Evolutionary conservation across 306 rosid genomes (phyloP), one percentile per base, ranked within the genome.

Genomic region (Glycine latifolia): DNA sequence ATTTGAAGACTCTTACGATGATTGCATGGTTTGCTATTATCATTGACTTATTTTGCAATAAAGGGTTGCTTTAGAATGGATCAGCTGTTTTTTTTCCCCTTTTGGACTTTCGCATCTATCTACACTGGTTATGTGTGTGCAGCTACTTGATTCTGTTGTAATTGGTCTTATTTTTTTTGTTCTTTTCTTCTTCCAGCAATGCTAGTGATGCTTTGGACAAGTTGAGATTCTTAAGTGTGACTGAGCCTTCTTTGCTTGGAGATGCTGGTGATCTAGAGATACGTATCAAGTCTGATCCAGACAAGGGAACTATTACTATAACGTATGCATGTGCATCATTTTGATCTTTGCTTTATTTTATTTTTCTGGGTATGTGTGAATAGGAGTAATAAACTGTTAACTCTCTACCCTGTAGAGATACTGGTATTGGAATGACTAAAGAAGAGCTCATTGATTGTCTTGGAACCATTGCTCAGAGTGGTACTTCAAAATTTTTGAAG

Each of bases 391-490:
- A 44, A 84, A 65, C 55, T 56, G 53, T 50, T 10, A 46, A 7
- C 14, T 70, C 15, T 54, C 81, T 55, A 75, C 13, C 60, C 68
- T 82, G 50, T 69, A 93, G 98, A 31, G 99, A 96, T 83, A 89
- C 98, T 83, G 99, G 99, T 67, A 92, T 96, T 87, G 98, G 99
- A 85, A 96, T 96, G 98, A 92, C 94, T 20, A 93, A 91, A 84
- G 97, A 96, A 66, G 87, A 85, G 85, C 97, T 96, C 35, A 87
- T 93, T 80, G 99, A 96, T 65, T 96, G 98, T 83, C 99, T 96
- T 76, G 99, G 99, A 84, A 96, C 99, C 73, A 96, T 93, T 80
- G 98, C 99, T 67, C 98, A 96, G 88, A 96, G 99, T 91, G 99
- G 99, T n/a, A 96, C 99, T 73, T 96, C 98, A 74, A 96, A 91